Evolutionary conservation across 2,329 filamentous ascomycete species (phyloP), one percentile per base, ranked within the genome.

Genomic region (Epichloe bromicola): DNA sequence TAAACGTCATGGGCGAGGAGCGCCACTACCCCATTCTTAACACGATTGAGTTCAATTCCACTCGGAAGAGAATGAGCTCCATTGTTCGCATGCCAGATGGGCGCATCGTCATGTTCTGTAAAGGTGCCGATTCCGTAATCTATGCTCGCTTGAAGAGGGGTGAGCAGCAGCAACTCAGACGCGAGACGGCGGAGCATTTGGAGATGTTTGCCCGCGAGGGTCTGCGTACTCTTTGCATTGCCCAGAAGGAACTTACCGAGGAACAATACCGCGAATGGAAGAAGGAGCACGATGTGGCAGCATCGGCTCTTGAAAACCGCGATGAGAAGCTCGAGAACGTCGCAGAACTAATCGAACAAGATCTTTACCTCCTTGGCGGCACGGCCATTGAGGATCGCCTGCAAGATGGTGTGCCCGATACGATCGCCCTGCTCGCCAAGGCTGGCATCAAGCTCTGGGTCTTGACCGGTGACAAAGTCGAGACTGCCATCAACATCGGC

Each of bases 381-480:
- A 98, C 93, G 17, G 93, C 93, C 41, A 98, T 98, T 58, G 93
- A 98, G 68, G 93, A 98, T 74, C 83, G 90, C 59, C 76, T 98
- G 30, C 93, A 98, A 69, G 93, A 98, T 59, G 93, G 91, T 53
- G 93, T 98, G 3, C 93, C 93, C 6, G 93, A 97, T 63, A 91
- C 93, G 0, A 98, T 98, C 60, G 86, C 85, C 48, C 72, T 98
- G 43, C 81, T 98, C 49, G 91, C 85, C 33, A 82, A 89, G 61
- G 93, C 93, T 50, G 94, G 94, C 65, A 96, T 98, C 69, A 98
- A 98, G 69, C 79, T 98, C 7, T 98, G 93, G 93, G 93, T 98
- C 50, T 73, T 98, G 57, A 98, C 93, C 15, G 93, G 94, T 56
- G 93, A 98, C 75, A 98, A 97, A 69, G 91, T 97, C 34, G 93